Evolutionary conservation across 768 basidiomycete genomes (phyloP).

Genomic region (Tulasnella sp.): DNA sequence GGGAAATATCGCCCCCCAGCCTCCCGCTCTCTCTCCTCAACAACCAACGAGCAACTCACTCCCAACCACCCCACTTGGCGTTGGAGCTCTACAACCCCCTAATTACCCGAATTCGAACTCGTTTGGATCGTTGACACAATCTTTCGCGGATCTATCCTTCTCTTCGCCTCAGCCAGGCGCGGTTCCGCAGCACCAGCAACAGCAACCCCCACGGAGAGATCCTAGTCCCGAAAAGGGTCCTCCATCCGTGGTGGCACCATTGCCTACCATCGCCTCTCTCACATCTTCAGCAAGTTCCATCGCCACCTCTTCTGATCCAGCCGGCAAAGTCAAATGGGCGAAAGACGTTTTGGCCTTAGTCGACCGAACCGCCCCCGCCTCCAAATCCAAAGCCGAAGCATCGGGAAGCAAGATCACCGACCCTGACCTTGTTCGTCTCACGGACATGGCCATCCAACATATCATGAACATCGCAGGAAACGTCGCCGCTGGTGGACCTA

Average conservation of each 20-base stretch:
- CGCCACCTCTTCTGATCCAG: slow-evolving; percentile 46
- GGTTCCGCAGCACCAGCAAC: neutral
- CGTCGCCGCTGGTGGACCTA: slow-evolving; percentile 30
- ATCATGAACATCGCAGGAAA: slow-evolving; percentile 45
- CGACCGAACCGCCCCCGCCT: slow-evolving; percentile 45
- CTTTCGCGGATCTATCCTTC: slow-evolving; percentile 15
- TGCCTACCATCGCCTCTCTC: slow-evolving; percentile 59
- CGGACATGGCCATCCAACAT: slow-evolving; percentile 55
- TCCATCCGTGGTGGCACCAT: slow-evolving; percentile 55
- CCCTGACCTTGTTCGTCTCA: slow-evolving; percentile 50
- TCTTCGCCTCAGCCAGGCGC: neutral
- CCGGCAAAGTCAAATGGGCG: slow-evolving; percentile 64
- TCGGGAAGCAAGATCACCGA: slow-evolving; percentile 45
- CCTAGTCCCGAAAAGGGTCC: slow-evolving; percentile 25
- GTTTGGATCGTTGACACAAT: neutral
- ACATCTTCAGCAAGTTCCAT: slow-evolving; percentile 43
- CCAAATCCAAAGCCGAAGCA: slow-evolving; percentile 35
- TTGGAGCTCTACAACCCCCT: neutral
- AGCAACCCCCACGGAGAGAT: neutral
- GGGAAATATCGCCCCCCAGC: neutral
- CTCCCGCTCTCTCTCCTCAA: neutral
- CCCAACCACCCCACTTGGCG: neutral
- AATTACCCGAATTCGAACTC: neutral
- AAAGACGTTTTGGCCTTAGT: slow-evolving; percentile 76
- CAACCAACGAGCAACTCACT: neutral